A percentile compares a stretch with the other conserved stretches of the same genome.
Conservation (phyloP, 208 protist genomes). For the Acanthamoeba divionensis region DNA sequence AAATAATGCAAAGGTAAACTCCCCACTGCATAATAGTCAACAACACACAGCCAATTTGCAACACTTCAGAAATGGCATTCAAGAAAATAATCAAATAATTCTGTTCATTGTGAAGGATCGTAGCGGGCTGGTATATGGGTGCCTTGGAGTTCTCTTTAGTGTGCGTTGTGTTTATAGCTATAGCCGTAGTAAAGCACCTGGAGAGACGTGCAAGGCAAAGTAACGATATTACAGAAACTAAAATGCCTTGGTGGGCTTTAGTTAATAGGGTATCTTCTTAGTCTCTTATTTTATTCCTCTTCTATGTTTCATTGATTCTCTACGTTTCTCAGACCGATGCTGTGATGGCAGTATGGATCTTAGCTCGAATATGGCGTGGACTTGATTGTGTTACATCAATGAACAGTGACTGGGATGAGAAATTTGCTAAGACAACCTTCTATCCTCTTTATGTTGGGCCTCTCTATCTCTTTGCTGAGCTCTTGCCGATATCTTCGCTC, state of each 20-base stretch:
- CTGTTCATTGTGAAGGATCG: background rate
- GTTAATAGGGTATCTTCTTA: background rate
- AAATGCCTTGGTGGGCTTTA: background rate
- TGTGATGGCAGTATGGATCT: slow-evolving; percentile 13
- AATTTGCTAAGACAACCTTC: background rate
- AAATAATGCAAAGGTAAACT: background rate
- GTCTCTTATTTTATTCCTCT: background rate
- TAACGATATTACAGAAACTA: background rate
- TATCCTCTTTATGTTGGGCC: slow-evolving; percentile 16
- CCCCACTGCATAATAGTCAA: background rate
- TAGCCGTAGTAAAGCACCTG: background rate
- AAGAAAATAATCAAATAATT: background rate
- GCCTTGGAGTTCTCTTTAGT: background rate
- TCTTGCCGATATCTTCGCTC: background rate
- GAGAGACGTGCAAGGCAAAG: background rate
- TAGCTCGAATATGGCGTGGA: background rate
- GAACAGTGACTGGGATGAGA: background rate
- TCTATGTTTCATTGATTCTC: background rate
- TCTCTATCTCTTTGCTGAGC: background rate
- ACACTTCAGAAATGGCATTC: background rate
- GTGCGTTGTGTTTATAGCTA: background rate
- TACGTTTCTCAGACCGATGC: background rate
- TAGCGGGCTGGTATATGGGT: slow-evolving; percentile 23
- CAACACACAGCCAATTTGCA: background rate
- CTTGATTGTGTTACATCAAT: background rate